These are phyloP conservation scores for Xylaria bambusicola DNA, from an alignment of 495 filamentous ascomycete genomes.

Conservation along the genomic window DNA sequence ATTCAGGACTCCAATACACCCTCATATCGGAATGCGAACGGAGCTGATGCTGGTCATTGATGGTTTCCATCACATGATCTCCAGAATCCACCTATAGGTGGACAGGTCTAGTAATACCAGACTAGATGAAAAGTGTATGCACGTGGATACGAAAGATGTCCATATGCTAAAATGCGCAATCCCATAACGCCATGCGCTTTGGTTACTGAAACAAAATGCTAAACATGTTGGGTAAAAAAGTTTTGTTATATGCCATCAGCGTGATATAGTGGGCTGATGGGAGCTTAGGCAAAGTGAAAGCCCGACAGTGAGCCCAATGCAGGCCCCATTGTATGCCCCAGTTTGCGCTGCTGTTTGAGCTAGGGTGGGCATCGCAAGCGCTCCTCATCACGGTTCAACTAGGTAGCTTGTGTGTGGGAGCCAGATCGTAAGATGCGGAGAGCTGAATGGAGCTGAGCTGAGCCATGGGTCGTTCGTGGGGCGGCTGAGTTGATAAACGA, in stretches of 20 bases:
- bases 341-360: too few relatives aligned
- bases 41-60: too few relatives aligned
- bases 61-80: too few relatives aligned
- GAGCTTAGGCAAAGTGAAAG: too few relatives aligned
- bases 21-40: too few relatives aligned
- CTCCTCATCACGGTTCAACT: too few relatives aligned
- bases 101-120: background rate
- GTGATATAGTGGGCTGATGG: too few relatives aligned
- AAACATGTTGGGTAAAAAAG: background rate
- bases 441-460: background rate
- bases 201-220: slow-evolving; percentile 5
- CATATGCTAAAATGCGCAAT: slow-evolving; percentile 6
- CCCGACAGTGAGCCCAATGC: too few relatives aligned
- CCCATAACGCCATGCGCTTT: slow-evolving; percentile 20
- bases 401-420: too few relatives aligned
- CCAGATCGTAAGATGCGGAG: background rate
- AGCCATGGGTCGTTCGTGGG: background rate
- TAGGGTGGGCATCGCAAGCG: too few relatives aligned
- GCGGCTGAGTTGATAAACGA: background rate
- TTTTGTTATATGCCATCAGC: background rate
- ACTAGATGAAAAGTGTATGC: background rate
- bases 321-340: too few relatives aligned
- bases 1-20: background rate
- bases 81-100: background rate
- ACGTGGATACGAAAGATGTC: slow-evolving; percentile 7